These are phyloP conservation scores for Coprinopsis sp. DNA, from an alignment of 768 basidiomycete genomes.

Conservation along the genomic window DNA sequence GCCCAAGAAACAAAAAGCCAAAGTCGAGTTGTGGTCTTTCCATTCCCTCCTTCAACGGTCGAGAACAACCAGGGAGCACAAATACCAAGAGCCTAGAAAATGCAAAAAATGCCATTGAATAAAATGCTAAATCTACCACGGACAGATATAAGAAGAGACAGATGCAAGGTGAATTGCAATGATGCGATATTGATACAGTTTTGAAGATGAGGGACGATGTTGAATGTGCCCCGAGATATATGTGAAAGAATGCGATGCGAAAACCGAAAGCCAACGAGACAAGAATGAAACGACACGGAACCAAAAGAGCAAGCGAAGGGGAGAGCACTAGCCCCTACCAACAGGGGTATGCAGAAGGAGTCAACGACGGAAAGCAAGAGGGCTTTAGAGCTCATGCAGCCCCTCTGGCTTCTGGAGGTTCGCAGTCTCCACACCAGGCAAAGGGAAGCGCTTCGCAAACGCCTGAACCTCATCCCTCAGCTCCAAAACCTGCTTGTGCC, in stretches of 20 bases:
- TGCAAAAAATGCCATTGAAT: too few relatives aligned
- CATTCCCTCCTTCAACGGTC: too few relatives aligned
- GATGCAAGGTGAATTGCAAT: too few relatives aligned
- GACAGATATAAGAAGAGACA: too few relatives aligned
- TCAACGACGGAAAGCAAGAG: constrained; percentile 29
- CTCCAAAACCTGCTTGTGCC: constrained; percentile 63
- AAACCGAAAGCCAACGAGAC: constrained; percentile 20
- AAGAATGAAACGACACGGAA: constrained; percentile 1
- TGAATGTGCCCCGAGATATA: constrained; percentile 41
- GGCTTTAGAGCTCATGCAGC: constrained; percentile 45
- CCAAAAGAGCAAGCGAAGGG: constrained; percentile 10
- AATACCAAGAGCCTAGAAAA: too few relatives aligned
- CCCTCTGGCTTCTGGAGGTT: constrained; percentile 56
- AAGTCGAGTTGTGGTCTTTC: too few relatives aligned
- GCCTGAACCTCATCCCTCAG: constrained; percentile 74
- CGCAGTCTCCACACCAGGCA: constrained; percentile 74
- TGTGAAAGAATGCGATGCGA: constrained; percentile 17
- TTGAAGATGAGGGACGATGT: constrained; percentile 42
- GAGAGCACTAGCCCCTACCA: not conserved
- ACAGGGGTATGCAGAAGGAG: not conserved
- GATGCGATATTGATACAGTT: too few relatives aligned
- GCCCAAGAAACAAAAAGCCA: too few relatives aligned
- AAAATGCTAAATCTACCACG: too few relatives aligned
- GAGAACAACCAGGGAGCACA: too few relatives aligned
- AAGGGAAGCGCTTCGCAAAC: constrained; percentile 87